These are phyloP conservation scores for Bertia moriformis DNA, from an alignment of 2,329 filamentous ascomycete species.

Conservation along the genomic window DNA sequence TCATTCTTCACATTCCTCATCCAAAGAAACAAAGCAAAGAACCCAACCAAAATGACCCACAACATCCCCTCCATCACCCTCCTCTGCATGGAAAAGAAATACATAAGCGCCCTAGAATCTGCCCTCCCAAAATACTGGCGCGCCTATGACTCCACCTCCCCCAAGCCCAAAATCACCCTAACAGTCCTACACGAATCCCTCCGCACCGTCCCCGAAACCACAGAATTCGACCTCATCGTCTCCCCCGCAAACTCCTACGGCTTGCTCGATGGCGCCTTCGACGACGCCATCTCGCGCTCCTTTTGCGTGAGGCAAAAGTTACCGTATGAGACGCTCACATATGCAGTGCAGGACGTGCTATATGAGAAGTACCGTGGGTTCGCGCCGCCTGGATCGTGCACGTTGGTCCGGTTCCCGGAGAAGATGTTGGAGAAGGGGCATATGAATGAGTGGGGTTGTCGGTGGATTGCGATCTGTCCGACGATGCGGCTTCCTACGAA, in stretches of 20 bases:
- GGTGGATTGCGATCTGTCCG: conserved; percentile 31
- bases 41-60: conserved; percentile 1
- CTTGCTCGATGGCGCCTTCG: conserved; percentile 36
- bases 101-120: conserved; percentile 21
- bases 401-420: conserved; percentile 25
- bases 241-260: conserved; percentile 40
- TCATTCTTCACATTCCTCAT: too few species aligned
- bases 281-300: conserved; percentile 33
- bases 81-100: conserved; percentile 22
- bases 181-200: conserved; percentile 23
- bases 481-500: conserved; percentile 31
- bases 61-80: conserved; percentile 22
- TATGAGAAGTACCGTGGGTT: conserved; percentile 32
- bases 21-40: not conserved
- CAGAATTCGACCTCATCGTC: conserved; percentile 30
- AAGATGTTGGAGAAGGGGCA: conserved; percentile 15
- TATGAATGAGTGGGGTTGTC: conserved; percentile 25
- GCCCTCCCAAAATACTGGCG: conserved; percentile 11
- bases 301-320: conserved; percentile 24
- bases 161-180: conserved; percentile 11
- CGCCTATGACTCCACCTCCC: conserved; percentile 13
- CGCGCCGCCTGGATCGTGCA: conserved; percentile 32
- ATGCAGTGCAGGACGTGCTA: conserved; percentile 23
- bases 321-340: conserved; percentile 28
- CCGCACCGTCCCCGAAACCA: conserved; percentile 14